Conservation (phyloP, 108 stramenopile genomes). For the Cyclotella baltica region DNA sequence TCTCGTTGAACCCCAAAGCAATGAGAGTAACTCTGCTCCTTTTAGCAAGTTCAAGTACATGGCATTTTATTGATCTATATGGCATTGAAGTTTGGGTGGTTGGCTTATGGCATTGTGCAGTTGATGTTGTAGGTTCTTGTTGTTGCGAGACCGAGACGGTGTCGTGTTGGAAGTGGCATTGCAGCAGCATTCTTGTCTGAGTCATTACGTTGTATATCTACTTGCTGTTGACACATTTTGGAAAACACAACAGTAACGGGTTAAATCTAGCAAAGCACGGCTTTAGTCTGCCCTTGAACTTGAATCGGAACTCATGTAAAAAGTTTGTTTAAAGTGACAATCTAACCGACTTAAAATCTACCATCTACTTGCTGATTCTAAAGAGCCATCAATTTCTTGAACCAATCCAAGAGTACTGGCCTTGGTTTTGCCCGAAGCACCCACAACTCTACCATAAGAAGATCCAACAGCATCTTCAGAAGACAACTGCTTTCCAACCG, state of each 20-base stretch:
- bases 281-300: neutral
- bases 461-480: too few relatives aligned
- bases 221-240: too few relatives aligned
- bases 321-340: constrained; percentile 1
- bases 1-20: neutral
- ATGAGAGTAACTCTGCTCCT: neutral
- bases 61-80: too few relatives aligned
- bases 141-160: neutral
- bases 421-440: too few relatives aligned
- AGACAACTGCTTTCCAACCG: too few relatives aligned
- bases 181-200: neutral
- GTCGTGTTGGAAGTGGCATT: constrained; percentile 1
- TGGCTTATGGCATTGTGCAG: neutral
- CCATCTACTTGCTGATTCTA: too few relatives aligned
- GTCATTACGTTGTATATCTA: neutral
- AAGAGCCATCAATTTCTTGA: too few relatives aligned
- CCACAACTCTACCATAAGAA: too few relatives aligned
- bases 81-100: neutral
- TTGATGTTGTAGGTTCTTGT: neutral
- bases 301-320: too few relatives aligned
- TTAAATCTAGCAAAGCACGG: too few relatives aligned
- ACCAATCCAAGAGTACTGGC: too few relatives aligned
- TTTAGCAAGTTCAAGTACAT: neutral
- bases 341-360: neutral
- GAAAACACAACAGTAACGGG: too few relatives aligned